These are phyloP conservation scores for Penicillium brevicompactum DNA, from an alignment of 2,329 filamentous ascomycete genomes.

Conservation along the genomic window DNA sequence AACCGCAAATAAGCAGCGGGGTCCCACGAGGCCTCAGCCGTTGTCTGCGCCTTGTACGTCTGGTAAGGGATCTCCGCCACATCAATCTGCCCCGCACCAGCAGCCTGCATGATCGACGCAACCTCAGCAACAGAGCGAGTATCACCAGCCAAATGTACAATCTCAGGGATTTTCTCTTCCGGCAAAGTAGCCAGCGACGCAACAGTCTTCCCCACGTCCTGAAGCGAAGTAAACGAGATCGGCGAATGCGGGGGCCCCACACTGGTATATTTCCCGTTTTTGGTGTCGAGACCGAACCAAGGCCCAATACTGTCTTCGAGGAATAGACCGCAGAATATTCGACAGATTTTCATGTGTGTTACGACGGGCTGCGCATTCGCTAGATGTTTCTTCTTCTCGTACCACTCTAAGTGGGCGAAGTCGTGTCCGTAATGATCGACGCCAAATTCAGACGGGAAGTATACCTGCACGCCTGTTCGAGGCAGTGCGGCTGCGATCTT, in stretches of 20 bases:
- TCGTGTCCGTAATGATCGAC: slow-evolving; percentile 36
- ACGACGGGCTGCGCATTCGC: slow-evolving; percentile 12
- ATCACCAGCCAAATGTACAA: slow-evolving; percentile 13
- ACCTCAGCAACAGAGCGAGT: slow-evolving; percentile 12
- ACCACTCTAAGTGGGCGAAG: slow-evolving; percentile 12
- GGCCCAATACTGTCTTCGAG: slow-evolving; percentile 25
- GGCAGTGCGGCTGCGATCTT: slow-evolving; percentile 27
- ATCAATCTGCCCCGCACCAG: slow-evolving; percentile 9
- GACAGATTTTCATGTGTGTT: not conserved
- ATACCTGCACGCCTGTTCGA: slow-evolving; percentile 30
- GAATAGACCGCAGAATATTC: slow-evolving; percentile 2
- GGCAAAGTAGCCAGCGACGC: slow-evolving; percentile 27
- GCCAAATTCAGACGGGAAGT: slow-evolving; percentile 41
- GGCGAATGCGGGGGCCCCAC: slow-evolving; percentile 26
- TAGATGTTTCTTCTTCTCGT: slow-evolving; percentile 6
- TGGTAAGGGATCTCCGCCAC: slow-evolving; percentile 13
- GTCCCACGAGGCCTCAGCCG: slow-evolving; percentile 21
- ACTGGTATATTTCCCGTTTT: slow-evolving; percentile 30
- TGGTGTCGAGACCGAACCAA: slow-evolving; percentile 35
- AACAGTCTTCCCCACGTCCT: slow-evolving; percentile 35
- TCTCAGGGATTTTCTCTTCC: slow-evolving; percentile 16
- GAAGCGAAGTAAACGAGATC: slow-evolving; percentile 35
- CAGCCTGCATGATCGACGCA: slow-evolving; percentile 10
- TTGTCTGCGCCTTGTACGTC: slow-evolving; percentile 27
- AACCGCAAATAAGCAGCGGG: slow-evolving; percentile 35